Evolutionary conservation across 2,329 filamentous ascomycete genomes (phyloP).

Genomic region (Talaromyces sp.): DNA sequence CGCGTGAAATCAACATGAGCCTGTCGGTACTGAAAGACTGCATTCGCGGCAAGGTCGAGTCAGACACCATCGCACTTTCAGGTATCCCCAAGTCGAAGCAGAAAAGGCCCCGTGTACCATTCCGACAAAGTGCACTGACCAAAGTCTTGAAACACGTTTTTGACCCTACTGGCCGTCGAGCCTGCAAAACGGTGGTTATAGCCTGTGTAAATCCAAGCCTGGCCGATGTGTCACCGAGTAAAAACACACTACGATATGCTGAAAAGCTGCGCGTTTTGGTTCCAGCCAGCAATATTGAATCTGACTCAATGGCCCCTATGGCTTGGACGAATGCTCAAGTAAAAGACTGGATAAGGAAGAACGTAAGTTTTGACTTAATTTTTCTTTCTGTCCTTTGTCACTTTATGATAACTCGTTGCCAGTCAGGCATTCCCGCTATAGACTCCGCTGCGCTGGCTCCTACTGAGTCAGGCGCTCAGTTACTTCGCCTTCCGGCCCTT

Average conservation of each 20-base stretch:
- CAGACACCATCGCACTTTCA: conserved; percentile 18
- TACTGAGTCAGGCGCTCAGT: not conserved
- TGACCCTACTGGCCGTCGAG: conserved; percentile 35
- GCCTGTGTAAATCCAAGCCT: conserved; percentile 46
- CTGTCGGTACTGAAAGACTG: conserved; percentile 49
- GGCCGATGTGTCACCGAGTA: conserved; percentile 39
- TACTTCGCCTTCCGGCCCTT: not conserved
- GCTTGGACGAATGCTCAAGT: not conserved
- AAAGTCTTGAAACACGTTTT: conserved; percentile 48
- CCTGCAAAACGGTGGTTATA: conserved; percentile 41
- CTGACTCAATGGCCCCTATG: not conserved
- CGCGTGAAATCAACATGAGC: conserved; percentile 45
- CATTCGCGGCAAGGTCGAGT: conserved; percentile 41
- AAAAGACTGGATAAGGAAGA: not conserved
- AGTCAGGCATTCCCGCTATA: not conserved
- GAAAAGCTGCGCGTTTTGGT: conserved; percentile 33
- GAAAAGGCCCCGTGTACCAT: conserved; percentile 40
- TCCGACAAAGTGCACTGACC: conserved; percentile 43
- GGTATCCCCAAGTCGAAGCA: conserved; percentile 4
- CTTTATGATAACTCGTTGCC: not conserved
- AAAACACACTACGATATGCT: conserved; percentile 47
- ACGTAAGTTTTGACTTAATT: not conserved
- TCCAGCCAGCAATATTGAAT: not conserved
- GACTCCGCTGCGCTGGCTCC: not conserved
- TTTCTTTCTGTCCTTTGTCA: not conserved